Conservation (phyloP, 805 yeast genomes). For the Saturnispora serradocipensis region DNA sequence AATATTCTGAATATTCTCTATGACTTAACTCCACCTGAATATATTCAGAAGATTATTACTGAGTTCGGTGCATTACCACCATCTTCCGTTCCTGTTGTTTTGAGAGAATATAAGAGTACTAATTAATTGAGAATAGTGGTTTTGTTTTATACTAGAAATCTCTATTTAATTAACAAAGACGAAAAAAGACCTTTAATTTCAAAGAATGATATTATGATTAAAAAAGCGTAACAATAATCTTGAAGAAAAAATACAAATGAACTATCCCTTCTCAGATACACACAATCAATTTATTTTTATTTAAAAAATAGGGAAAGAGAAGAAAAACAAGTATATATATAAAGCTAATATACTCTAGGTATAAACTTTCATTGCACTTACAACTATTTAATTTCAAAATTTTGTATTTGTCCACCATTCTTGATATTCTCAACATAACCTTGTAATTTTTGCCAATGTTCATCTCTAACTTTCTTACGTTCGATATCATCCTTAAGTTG, state of each 20-base stretch:
- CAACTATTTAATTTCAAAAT: constrained; percentile 47
- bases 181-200: neutral
- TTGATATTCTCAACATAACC: constrained; percentile 38
- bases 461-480: constrained; percentile 50
- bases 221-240: neutral
- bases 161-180: neutral
- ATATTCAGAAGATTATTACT: constrained; percentile 88
- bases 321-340: neutral
- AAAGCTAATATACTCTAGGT: neutral
- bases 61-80: constrained; percentile 96
- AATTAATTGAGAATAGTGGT: constrained; percentile 9
- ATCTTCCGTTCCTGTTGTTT: constrained; percentile 93
- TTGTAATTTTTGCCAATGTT: constrained; percentile 66
- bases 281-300: neutral
- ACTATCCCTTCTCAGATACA: neutral
- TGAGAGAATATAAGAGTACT: constrained; percentile 76
- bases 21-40: constrained; percentile 90
- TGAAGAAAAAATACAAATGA: neutral
- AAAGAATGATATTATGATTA: too few species aligned
- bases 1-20: constrained; percentile 79
- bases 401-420: constrained; percentile 28
- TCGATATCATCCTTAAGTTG: constrained; percentile 64
- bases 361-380: neutral
- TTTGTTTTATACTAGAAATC: neutral
- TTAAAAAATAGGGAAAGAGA: neutral